Conservation (phyloP, 2,329 filamentous ascomycete genomes). For the Bipolaris victoriae region DNA sequence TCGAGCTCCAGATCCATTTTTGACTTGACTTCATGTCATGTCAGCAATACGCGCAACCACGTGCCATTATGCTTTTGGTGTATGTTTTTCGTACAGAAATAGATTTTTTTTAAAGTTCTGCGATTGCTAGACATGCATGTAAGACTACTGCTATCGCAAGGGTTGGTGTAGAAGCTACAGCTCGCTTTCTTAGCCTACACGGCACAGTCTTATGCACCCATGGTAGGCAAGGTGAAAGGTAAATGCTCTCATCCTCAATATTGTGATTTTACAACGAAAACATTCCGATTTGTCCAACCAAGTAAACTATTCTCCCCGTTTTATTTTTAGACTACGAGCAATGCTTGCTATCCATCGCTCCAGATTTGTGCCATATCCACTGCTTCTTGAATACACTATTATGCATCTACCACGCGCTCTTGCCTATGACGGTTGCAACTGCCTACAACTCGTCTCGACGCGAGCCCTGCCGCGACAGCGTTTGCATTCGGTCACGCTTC, state of each 20-base stretch:
- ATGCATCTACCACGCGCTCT: slow-evolving; percentile 14
- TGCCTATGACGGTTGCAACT: slow-evolving; percentile 17
- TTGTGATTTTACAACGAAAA: neutral
- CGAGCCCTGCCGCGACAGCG: slow-evolving; percentile 27
- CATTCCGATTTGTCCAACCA: too few species aligned
- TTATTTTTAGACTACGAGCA: slow-evolving; percentile 10
- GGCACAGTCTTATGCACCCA: too few species aligned
- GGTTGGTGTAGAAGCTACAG: too few species aligned
- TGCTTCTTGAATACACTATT: neutral
- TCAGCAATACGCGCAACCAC: too few species aligned
- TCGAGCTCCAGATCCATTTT: slow-evolving; percentile 6
- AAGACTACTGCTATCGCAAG: too few species aligned
- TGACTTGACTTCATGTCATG: slow-evolving; percentile 1
- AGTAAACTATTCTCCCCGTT: slow-evolving; percentile 14
- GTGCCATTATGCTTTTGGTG: too few species aligned
- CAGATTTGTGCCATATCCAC: slow-evolving; percentile 12
- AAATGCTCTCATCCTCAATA: neutral
- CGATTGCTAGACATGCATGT: too few species aligned
- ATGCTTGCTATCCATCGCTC: neutral
- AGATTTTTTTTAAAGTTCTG: too few species aligned
- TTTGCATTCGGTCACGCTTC: slow-evolving; percentile 30
- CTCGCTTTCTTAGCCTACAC: too few species aligned
- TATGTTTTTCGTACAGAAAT: too few species aligned
- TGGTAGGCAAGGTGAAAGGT: neutral
- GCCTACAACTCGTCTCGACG: slow-evolving; percentile 19